These are phyloP conservation scores for Apiospora malaysiana DNA, from an alignment of 2,329 filamentous ascomycete species.

Conservation along the genomic window DNA sequence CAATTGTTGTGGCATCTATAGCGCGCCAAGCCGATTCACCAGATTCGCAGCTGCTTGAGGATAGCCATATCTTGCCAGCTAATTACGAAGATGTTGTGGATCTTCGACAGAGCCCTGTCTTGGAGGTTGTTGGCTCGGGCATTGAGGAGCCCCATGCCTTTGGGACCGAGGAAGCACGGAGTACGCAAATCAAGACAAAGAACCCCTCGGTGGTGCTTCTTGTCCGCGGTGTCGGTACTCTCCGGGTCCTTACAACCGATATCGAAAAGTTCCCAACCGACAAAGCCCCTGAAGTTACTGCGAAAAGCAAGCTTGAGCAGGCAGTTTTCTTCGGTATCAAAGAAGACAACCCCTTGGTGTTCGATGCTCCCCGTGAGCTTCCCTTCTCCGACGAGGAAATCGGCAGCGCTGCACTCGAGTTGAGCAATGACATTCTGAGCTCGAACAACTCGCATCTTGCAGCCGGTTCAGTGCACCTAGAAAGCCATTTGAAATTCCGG, in stretches of 20 bases:
- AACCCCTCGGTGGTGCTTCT: constrained; percentile 67
- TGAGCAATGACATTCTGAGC: constrained; percentile 82
- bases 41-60: constrained; percentile 75
- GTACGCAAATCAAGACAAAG: constrained; percentile 61
- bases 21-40: constrained; percentile 71
- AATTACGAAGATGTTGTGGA: constrained; percentile 88
- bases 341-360: constrained; percentile 85
- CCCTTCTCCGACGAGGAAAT: constrained; percentile 74
- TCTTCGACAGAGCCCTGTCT: constrained; percentile 69
- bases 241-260: constrained; percentile 65
- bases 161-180: constrained; percentile 53
- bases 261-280: constrained; percentile 65
- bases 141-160: constrained; percentile 61
- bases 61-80: constrained; percentile 66
- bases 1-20: constrained; percentile 79
- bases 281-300: constrained; percentile 69
- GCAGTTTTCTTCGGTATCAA: constrained; percentile 90
- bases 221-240: constrained; percentile 66
- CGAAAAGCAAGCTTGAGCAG: constrained; percentile 90
- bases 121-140: constrained; percentile 69
- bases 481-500: constrained; percentile 78
- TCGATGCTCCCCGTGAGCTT: constrained; percentile 70
- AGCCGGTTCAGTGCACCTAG: constrained; percentile 74
- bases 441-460: constrained; percentile 79
- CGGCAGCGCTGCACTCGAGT: constrained; percentile 74